Evolutionary conservation across 139 green algal genomes (phyloP).

Genomic region (Nannochloris sp.): DNA sequence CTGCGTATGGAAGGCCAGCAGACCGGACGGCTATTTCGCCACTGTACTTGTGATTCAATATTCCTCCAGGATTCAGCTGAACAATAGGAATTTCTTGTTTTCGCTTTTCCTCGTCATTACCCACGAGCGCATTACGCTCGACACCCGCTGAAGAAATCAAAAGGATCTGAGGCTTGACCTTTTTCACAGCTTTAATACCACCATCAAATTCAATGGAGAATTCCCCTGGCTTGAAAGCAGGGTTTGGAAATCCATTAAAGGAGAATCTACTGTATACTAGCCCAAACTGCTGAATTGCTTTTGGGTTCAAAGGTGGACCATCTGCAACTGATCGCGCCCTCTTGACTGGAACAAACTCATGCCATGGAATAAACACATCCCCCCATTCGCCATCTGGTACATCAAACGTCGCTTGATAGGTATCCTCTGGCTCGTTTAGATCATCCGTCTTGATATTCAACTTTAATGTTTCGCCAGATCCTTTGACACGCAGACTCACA

Average conservation of each 20-base stretch:
- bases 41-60: slow-evolving; percentile 74
- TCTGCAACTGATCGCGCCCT: slow-evolving; percentile 44
- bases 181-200: slow-evolving; percentile 53
- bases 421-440: slow-evolving; percentile 56
- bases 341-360: slow-evolving; percentile 78
- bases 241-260: slow-evolving; percentile 70
- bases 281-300: slow-evolving; percentile 54
- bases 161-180: slow-evolving; percentile 42
- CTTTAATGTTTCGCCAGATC: slow-evolving; percentile 75
- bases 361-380: slow-evolving; percentile 67
- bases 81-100: slow-evolving; percentile 78
- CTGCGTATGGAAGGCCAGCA: slow-evolving; percentile 56
- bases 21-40: slow-evolving; percentile 56
- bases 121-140: slow-evolving; percentile 77
- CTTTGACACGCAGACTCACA: slow-evolving; percentile 57
- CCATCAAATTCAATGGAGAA: slow-evolving; percentile 58
- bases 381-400: slow-evolving; percentile 51
- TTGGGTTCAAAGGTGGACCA: slow-evolving; percentile 47
- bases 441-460: slow-evolving; percentile 82
- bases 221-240: slow-evolving; percentile 38
- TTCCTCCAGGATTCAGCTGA: slow-evolving; percentile 69
- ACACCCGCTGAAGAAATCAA: slow-evolving; percentile 58
- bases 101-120: slow-evolving; percentile 52
- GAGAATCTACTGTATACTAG: slow-evolving; percentile 55
- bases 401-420: slow-evolving; percentile 80